Percentiles rank a stretch among this genome's conserved stretches.
Conservation (phyloP, 768 basidiomycete genomes). For the Tricholoma flavovirens region DNA sequence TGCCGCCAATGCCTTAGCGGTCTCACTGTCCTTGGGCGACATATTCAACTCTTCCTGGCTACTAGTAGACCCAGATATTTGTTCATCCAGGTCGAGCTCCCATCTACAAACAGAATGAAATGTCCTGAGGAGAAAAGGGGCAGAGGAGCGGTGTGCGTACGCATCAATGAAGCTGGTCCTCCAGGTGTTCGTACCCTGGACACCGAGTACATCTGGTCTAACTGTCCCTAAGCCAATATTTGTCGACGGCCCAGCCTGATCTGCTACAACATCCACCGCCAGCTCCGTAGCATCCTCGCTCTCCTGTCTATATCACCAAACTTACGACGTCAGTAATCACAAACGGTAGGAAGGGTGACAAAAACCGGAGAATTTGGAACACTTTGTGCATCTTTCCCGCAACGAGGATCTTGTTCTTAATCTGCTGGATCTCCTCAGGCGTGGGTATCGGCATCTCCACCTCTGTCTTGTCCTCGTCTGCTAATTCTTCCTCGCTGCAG, state of each 20-base stretch:
- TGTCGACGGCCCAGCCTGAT: slow-evolving; percentile 21
- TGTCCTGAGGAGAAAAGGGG: background rate
- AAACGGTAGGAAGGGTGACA: too few species aligned
- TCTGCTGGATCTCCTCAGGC: slow-evolving; percentile 46
- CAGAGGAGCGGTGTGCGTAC: slow-evolving; percentile 33
- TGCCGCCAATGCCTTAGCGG: too few species aligned
- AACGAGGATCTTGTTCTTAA: slow-evolving; percentile 92
- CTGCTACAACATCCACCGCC: slow-evolving; percentile 25
- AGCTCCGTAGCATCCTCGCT: slow-evolving; percentile 75
- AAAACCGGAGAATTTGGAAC: slow-evolving; percentile 80
- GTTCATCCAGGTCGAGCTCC: slow-evolving; percentile 65
- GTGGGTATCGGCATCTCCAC: slow-evolving; percentile 28
- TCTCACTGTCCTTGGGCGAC: too few species aligned
- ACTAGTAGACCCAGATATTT: too few species aligned
- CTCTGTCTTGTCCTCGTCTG: slow-evolving; percentile 42
- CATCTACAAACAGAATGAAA: slow-evolving; percentile 41
- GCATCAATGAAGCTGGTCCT: slow-evolving; percentile 70
- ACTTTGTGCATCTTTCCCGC: slow-evolving; percentile 89
- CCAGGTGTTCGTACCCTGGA: slow-evolving; percentile 53
- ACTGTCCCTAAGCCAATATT: too few species aligned
- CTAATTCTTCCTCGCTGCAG: slow-evolving; percentile 90
- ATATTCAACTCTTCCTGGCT: too few species aligned
- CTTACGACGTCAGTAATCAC: too few species aligned
- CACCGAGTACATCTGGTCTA: too few species aligned
- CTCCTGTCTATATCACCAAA: slow-evolving; percentile 50